A percentile compares a stretch with the other conserved stretches of the same genome.
phyloP scores from a whole-genome alignment of 306 rosid species.

The Adenanthera pavonina region DNA sequence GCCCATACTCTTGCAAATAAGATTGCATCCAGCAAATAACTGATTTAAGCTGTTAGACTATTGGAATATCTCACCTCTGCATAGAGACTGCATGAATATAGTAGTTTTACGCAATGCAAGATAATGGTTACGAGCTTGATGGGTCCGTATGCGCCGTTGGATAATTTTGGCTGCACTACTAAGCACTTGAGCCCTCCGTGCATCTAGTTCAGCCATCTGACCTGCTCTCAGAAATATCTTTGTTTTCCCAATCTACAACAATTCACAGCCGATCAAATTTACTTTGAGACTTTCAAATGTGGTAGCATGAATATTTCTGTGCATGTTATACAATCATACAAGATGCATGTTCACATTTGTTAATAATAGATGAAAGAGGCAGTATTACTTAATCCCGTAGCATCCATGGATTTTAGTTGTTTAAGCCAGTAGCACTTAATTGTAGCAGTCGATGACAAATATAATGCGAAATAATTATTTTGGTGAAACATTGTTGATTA shows the following conservation, averaged over 20 bases:
- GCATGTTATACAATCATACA: conserved; percentile 29
- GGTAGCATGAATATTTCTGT: conserved; percentile 34
- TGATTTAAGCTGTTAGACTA: conserved; percentile 34
- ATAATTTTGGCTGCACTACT: conserved; percentile 80
- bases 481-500: conserved; percentile 47
- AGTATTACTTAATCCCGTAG: conserved; percentile 35
- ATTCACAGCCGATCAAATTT: conserved; percentile 41
- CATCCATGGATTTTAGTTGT: conserved; percentile 32
- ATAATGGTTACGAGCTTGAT: conserved; percentile 79
- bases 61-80: conserved; percentile 75
- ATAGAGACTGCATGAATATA: conserved; percentile 73
- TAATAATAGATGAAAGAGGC: conserved; percentile 28
- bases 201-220: conserved; percentile 99
- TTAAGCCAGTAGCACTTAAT: conserved; percentile 20
- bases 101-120: conserved; percentile 75
- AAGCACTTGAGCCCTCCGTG: conserved; percentile 81
- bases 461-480: conserved; percentile 21
- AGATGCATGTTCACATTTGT: conserved; percentile 28
- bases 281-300: conserved; percentile 34
- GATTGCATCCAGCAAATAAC: conserved; percentile 30
- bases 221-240: conserved; percentile 97
- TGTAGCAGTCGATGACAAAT: conserved; percentile 12
- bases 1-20: conserved; percentile 27
- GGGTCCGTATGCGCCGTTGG: conserved; percentile 82
- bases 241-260: conserved; percentile 91